Percentiles rank a stretch among this genome's conserved stretches.
Evolutionary conservation across 2,329 filamentous ascomycete species (phyloP).

Genomic region (Aureobasidium mangrovei): DNA sequence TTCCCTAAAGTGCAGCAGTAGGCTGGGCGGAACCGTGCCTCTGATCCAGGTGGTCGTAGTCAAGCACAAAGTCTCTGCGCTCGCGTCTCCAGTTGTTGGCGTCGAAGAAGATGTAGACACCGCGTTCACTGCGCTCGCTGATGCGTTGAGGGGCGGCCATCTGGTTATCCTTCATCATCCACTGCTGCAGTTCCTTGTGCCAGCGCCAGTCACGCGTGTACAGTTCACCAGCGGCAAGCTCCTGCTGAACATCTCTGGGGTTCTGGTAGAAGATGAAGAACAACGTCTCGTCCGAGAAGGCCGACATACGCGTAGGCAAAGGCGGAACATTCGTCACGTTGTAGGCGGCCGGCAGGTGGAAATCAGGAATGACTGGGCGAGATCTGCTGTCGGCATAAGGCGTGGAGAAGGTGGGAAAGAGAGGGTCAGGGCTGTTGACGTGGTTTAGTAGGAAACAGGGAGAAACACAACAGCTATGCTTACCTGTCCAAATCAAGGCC

Average conservation of each 20-base stretch:
- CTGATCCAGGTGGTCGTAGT: slow-evolving; percentile 44
- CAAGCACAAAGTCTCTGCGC: slow-evolving; percentile 43
- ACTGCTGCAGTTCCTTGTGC: slow-evolving; percentile 45
- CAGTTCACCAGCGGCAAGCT: slow-evolving; percentile 55
- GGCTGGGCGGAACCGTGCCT: slow-evolving; percentile 24
- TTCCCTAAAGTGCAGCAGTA: slow-evolving; percentile 11
- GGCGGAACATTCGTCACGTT: slow-evolving; percentile 58
- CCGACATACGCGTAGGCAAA: slow-evolving; percentile 34
- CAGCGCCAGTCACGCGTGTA: slow-evolving; percentile 45
- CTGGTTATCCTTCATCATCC: slow-evolving; percentile 47
- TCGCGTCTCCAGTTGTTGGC: slow-evolving; percentile 45
- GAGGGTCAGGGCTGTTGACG: slow-evolving; percentile 31
- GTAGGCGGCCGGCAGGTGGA: slow-evolving; percentile 54
- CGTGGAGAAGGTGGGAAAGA: slow-evolving; percentile 55
- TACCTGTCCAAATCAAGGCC: slow-evolving; percentile 57
- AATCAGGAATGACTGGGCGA: slow-evolving; percentile 54
- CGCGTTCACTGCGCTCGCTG: slow-evolving; percentile 40
- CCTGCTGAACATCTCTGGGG: slow-evolving; percentile 56
- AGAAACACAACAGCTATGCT: slow-evolving; percentile 18
- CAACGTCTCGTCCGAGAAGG: slow-evolving; percentile 47
- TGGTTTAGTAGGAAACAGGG: neutral
- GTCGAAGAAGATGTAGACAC: slow-evolving; percentile 48
- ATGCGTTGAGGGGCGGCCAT: slow-evolving; percentile 35
- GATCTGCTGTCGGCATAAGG: slow-evolving; percentile 52
- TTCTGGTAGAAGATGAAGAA: slow-evolving; percentile 64